These are phyloP conservation scores for Penicillium atrosanguineum DNA, from an alignment of 495 filamentous ascomycete genomes.

Conservation along the genomic window DNA sequence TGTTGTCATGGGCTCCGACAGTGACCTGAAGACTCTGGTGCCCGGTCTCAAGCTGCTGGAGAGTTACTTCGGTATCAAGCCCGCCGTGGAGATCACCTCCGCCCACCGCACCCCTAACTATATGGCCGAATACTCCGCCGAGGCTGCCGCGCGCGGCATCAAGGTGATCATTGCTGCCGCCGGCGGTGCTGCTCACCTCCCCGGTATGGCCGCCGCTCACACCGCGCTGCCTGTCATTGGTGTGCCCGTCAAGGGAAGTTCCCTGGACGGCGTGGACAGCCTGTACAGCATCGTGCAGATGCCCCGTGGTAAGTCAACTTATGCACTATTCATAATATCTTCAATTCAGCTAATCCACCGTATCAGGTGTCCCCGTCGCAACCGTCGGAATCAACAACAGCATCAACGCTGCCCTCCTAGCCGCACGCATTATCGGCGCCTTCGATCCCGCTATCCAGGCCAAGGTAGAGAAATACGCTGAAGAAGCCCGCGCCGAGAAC, in stretches of 20 bases:
- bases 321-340: not conserved
- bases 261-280: slow-evolving; percentile 85
- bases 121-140: slow-evolving; percentile 74
- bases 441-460: slow-evolving; percentile 56
- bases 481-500: slow-evolving; percentile 63
- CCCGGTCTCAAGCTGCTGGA: slow-evolving; percentile 74
- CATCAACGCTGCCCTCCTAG: slow-evolving; percentile 86
- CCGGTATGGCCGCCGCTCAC: slow-evolving; percentile 86
- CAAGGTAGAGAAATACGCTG: slow-evolving; percentile 67
- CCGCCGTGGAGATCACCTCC: slow-evolving; percentile 80
- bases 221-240: slow-evolving; percentile 92
- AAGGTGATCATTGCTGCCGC: slow-evolving; percentile 94
- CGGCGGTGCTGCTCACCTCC: slow-evolving; percentile 87
- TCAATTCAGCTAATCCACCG: slow-evolving; percentile 7
- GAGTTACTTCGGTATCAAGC: slow-evolving; percentile 69
- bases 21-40: slow-evolving; percentile 76
- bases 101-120: slow-evolving; percentile 86
- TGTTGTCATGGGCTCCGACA: slow-evolving; percentile 95
- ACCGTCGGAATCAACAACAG: slow-evolving; percentile 93
- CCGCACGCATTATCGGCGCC: slow-evolving; percentile 77
- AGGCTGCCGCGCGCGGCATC: slow-evolving; percentile 66
- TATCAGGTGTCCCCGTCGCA: slow-evolving; percentile 74
- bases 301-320: slow-evolving; percentile 57
- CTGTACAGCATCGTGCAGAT: slow-evolving; percentile 90
- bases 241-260: slow-evolving; percentile 82